phyloP scores from a whole-genome alignment of 257 asterid species.

The Dorcoceras hygrometricum region DNA sequence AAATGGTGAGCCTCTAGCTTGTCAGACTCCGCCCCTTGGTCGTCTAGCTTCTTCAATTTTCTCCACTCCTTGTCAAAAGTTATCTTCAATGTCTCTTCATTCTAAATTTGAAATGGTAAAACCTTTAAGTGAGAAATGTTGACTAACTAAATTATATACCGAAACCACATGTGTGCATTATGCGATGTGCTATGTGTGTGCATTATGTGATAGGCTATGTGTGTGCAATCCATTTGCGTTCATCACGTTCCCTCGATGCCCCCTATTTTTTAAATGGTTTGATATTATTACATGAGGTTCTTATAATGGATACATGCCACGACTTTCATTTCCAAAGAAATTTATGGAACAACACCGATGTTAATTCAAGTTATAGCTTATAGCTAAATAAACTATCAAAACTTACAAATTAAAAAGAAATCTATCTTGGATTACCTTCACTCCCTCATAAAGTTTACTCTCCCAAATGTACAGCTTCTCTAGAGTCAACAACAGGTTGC shows the following conservation, averaged over 20 bases:
- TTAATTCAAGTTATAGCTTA: neutral
- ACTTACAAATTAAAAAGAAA: neutral
- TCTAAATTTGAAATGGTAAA: conserved; percentile 12
- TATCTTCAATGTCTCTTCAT: conserved; percentile 21
- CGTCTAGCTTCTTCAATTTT: conserved; percentile 21
- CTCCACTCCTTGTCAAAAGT: conserved; percentile 9
- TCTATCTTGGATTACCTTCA: conserved; percentile 19
- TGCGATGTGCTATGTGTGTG: neutral
- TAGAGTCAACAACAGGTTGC: conserved; percentile 20
- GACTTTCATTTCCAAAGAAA: neutral
- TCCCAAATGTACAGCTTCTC: conserved; percentile 27
- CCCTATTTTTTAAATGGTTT: neutral
- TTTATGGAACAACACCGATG: neutral
- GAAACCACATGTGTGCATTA: neutral
- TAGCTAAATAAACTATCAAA: neutral
- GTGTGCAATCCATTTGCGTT: neutral
- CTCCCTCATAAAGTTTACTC: conserved; percentile 18
- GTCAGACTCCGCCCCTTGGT: conserved; percentile 15
- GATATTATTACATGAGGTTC: neutral
- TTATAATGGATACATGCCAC: too few species aligned
- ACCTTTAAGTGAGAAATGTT: neutral
- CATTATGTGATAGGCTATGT: neutral
- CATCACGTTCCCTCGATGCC: neutral
- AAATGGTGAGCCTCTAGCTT: conserved; percentile 4
- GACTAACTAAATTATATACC: neutral